Evolutionary conservation across 495 filamentous ascomycete species (phyloP).

Genomic region (Aspergillus biplanus): DNA sequence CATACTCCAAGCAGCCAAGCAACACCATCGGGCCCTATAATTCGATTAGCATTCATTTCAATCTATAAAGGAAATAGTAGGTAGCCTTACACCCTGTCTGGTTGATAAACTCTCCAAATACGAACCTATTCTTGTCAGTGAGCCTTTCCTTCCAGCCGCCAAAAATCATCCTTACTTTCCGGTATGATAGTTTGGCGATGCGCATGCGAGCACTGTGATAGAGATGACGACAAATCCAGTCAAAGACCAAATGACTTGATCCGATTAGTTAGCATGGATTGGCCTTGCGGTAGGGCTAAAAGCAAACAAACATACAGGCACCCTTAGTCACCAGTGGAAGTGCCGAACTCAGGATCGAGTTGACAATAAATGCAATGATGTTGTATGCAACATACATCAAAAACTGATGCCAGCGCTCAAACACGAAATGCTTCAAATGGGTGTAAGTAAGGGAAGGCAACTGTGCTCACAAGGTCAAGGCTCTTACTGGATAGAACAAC

Average conservation of each 20-base stretch:
- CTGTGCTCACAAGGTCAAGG: background rate
- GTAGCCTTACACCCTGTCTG: slow-evolving; percentile 56
- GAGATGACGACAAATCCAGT: slow-evolving; percentile 69
- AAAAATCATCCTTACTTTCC: slow-evolving; percentile 56
- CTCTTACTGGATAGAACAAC: slow-evolving; percentile 54
- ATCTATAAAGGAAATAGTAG: background rate
- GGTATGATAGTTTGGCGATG: slow-evolving; percentile 63
- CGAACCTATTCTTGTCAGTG: slow-evolving; percentile 55
- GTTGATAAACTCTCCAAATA: slow-evolving; percentile 63
- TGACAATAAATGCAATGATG: slow-evolving; percentile 64
- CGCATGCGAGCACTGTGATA: slow-evolving; percentile 65
- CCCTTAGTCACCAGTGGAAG: slow-evolving; percentile 69
- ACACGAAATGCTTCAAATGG: slow-evolving; percentile 46
- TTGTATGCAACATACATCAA: slow-evolving; percentile 72
- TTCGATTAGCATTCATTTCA: slow-evolving; percentile 19
- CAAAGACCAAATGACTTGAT: slow-evolving; percentile 65
- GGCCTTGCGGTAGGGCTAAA: background rate
- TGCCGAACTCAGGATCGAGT: slow-evolving; percentile 63
- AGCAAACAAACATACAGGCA: slow-evolving; percentile 38
- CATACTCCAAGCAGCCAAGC: slow-evolving; percentile 64
- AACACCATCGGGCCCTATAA: slow-evolving; percentile 60
- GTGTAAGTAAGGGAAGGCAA: slow-evolving; percentile 1
- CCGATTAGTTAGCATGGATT: slow-evolving; percentile 6
- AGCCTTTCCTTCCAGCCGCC: slow-evolving; percentile 32
- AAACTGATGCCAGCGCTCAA: slow-evolving; percentile 73